Evolutionary conservation across 306 rosid species (phyloP), one percentile per base, ranked within the genome.

Genomic region (Crotalaria pallida): DNA sequence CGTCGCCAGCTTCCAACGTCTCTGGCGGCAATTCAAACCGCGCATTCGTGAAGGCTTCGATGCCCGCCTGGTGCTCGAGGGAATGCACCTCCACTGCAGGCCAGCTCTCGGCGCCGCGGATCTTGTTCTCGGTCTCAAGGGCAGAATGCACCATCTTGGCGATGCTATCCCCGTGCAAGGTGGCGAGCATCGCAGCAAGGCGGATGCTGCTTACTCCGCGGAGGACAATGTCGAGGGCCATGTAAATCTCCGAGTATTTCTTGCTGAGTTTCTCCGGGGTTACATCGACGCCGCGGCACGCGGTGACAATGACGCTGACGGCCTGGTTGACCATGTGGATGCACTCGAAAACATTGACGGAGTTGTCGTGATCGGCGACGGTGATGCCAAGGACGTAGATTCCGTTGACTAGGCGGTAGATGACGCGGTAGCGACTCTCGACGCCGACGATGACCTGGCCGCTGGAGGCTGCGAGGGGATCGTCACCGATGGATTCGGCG

Each of bases 101-200:
- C 97, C 97, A 94, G 22, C 15, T 83, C 0, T 94, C 96, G 7
- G 96, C 97, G 10, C 99, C 97, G 4, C 96, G 92, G 77, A 91
- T 84, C 96, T 88, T 94, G 75, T 81, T 87, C 84, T 94, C 97
- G 2, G 86, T 69, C 67, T 88, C 92, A 4, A 91, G 7, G 1
- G 95, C 97, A 0, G 96, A 91, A 55, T 88, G 99, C 19, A 94
- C 99, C 99, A 94, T 94, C 80, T 88, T 91, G 21, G 99, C 99
- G 17, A 94, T 86, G 71, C 91, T 89, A 1, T 94, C 97, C 3
- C 86, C 91, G 81, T 94, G 99, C 95, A 94, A 66, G 1, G 97
- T 77, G 22, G 91, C 79, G 1, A 94, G 95, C 97, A 94, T 94
- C 0, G 97, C 97, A 5, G 99, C 97, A n/a, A 94, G 96, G 24